These are phyloP conservation scores for Elsinoe fawcettii DNA, from an alignment of 2,329 filamentous ascomycete genomes.

Conservation along the genomic window DNA sequence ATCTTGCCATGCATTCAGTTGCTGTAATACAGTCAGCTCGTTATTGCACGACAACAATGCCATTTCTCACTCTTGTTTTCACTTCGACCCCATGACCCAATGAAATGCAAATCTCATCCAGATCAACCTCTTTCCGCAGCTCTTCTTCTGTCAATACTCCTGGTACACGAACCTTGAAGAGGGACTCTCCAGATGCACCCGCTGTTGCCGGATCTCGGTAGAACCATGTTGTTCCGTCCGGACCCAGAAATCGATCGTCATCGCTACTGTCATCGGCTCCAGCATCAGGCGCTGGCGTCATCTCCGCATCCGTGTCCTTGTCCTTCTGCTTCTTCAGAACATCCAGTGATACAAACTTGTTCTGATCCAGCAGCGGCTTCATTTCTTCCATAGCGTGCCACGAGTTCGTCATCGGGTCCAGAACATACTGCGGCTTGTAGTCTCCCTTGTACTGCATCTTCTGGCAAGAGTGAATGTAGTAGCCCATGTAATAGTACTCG, in stretches of 20 bases:
- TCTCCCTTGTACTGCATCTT: slow-evolving; percentile 85
- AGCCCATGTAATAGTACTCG: slow-evolving; percentile 74
- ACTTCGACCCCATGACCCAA: slow-evolving; percentile 32
- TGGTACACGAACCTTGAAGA: slow-evolving; percentile 59
- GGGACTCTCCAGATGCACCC: slow-evolving; percentile 31
- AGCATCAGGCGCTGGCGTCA: not conserved
- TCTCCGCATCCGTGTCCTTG: slow-evolving; percentile 2
- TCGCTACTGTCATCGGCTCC: slow-evolving; percentile 16
- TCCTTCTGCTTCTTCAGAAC: slow-evolving; percentile 27
- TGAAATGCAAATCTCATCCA: slow-evolving; percentile 53
- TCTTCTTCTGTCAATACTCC: slow-evolving; percentile 53
- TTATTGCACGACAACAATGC: not conserved
- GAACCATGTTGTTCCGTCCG: slow-evolving; percentile 17
- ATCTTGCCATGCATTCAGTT: slow-evolving; percentile 54
- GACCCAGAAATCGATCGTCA: slow-evolving; percentile 21
- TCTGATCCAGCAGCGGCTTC: slow-evolving; percentile 41
- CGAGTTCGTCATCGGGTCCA: slow-evolving; percentile 50
- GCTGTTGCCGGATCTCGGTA: slow-evolving; percentile 28
- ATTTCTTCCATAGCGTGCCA: slow-evolving; percentile 29
- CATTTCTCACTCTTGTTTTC: slow-evolving; percentile 28
- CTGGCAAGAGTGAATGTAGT: slow-evolving; percentile 70
- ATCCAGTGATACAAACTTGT: slow-evolving; percentile 46
- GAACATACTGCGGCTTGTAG: slow-evolving; percentile 64
- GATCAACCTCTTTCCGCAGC: slow-evolving; percentile 44
- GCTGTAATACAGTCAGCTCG: slow-evolving; percentile 24